phyloP scores from a whole-genome alignment of 2,329 filamentous ascomycete species.

The Penicillium sclerotigenum region DNA sequence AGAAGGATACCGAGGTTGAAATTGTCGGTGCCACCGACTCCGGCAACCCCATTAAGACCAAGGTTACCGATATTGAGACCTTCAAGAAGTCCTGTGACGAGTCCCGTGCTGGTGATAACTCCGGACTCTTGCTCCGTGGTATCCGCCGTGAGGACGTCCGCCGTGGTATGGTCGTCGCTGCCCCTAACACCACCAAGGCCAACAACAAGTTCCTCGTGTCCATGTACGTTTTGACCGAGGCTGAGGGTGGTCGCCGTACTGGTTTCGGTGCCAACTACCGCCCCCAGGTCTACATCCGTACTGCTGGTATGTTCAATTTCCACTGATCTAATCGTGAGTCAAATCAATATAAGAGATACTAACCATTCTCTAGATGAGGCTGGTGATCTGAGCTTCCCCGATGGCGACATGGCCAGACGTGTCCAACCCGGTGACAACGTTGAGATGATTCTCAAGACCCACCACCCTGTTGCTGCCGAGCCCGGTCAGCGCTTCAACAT shows the following conservation, averaged over 20 bases:
- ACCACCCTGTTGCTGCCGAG: conserved; percentile 83
- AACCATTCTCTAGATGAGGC: conserved; percentile 53
- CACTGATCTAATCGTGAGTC: not conserved
- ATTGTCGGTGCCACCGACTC: conserved; percentile 80
- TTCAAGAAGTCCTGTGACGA: conserved; percentile 99
- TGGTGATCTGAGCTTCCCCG: conserved; percentile 79
- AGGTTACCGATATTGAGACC: conserved; percentile 99
- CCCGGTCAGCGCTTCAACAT: conserved; percentile 95
- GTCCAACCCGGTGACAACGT: conserved; percentile 99
- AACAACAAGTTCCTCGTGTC: conserved; percentile 91
- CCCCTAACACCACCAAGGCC: conserved; percentile 78
- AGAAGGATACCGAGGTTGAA: conserved; percentile 93
- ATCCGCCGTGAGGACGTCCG: conserved; percentile 90
- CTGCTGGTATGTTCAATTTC: conserved; percentile 53
- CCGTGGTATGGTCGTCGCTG: conserved; percentile 90
- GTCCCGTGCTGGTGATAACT: conserved; percentile 96
- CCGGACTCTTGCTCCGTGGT: conserved; percentile 91
- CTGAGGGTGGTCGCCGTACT: conserved; percentile 95
- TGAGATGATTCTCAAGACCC: conserved; percentile 88
- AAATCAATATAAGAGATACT: conserved; percentile 31
- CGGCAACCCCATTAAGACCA: conserved; percentile 76
- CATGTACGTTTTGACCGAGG: conserved; percentile 95
- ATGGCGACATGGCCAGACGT: conserved; percentile 73
- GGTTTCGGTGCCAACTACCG: conserved; percentile 96
- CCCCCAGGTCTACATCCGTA: conserved; percentile 93